Base-by-base conservation (phyloP, 176 grass and related monocot species). In the Carex cristatella region DNA sequence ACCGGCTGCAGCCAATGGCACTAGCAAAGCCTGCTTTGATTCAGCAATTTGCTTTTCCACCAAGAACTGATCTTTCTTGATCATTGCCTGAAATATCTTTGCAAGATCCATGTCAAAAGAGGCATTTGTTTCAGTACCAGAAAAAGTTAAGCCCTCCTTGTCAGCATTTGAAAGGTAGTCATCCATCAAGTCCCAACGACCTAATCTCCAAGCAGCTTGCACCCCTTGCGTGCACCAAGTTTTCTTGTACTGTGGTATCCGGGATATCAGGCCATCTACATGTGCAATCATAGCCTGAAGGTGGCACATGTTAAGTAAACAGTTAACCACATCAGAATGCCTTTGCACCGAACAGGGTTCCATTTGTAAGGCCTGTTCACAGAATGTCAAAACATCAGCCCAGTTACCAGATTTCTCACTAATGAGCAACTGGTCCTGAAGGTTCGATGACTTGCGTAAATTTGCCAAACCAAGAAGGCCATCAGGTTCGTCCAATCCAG, bases 21-120 rank as follows among this genome's bases (percentile, higher is more conserved):
- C 91, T 85, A 98, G 88, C 84, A 98, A 84, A 44, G 93, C 75
- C 87, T 95, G 93, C 81, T 98, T 98, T 78, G 89, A 98, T 75
- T 93, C 89, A 48, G 83, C 76, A 85, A 98, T 98, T 86, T 84
- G 91, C 83, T 98, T 88, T 54, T 80, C 91, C 85, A 95, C 89
- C 88, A 86, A 83, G 78, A 93, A 93, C 59, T 95, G 86, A 82
- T 95, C 91, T 92, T 92, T 98, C 59, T 89, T 92, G 83, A 90
- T 95, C 95, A 98, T 95, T 28, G 95, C 95, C 78, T 98, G 92
- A 84, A 98, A 95, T 90, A 98, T 98, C 76, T 93, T 98, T 38
- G 95, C 93, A 87, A 98, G 89, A 77, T 86, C 91, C 93, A 98
- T 93, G 80, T 98, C 95, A 85, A 98, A 98, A 82, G 92, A 94